Base-by-base conservation (phyloP, 2,329 filamentous ascomycete species). In the Pseudogymnoascus sp. region DNA sequence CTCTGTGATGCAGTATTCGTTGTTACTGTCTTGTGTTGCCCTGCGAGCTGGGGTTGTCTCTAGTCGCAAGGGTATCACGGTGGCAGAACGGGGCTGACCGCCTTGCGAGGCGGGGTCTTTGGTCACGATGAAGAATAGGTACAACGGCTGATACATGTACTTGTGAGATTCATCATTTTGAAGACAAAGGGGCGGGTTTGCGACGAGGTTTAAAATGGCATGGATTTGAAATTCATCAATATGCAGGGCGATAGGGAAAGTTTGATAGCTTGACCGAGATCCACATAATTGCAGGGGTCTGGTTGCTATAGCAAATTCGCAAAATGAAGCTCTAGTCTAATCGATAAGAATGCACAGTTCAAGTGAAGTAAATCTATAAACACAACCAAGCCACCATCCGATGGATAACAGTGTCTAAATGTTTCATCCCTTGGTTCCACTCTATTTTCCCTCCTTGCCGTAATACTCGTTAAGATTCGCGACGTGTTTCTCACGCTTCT, bases 401-500 rank as follows among this genome's bases (percentile, higher is more conserved):
- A 55, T 6, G 3, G 25, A 16, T 33, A 31, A 31, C 25, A 31
- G 0, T 18, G 28, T 55, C 25, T 55, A 16, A 55, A 12, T 2
- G 1, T 23, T 31, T 31, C n/a, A 52, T 33, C 25, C 33, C 3
- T 49, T n/a, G 7, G 18, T 12, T 43, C 1, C 7, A 5, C 45
- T 25, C n/a, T 43, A 40, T 28, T 40, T 18, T 37, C 25, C 33
- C 7, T 23, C 21, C 14, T 61, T 61, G 11, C 40, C 49, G 41
- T 62, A 66, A 38, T 68, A 62, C 41, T 63, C 49, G 49, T 62
- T 41, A 14, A 31, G 37, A 18, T 12, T 16, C 3, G 60, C 60
- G n/a, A 58, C 33, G 25, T 45, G 37, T 45, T 66, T 65, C 31
- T 68, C 65, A 55, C 33, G 37, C 43, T 66, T 65, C 31, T 68